These are phyloP conservation scores for Anastatica hierochuntica DNA, from an alignment of 345 rosid species.

Conservation along the genomic window DNA sequence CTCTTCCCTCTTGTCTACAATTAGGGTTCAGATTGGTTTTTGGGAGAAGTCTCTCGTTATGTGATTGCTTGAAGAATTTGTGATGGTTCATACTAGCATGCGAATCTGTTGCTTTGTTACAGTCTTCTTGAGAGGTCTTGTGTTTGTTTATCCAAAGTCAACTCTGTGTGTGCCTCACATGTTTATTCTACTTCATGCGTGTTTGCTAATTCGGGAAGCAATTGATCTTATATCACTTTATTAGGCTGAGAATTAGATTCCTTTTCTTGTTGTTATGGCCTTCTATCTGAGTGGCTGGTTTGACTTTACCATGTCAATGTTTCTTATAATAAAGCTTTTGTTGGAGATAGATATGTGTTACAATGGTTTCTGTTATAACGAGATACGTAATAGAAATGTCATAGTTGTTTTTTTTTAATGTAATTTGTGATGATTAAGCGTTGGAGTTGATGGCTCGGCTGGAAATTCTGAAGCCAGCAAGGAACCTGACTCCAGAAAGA, in stretches of 20 bases:
- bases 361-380: not conserved
- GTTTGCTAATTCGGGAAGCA: slow-evolving; percentile 18
- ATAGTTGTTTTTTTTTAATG: not conserved
- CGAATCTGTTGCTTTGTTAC: no score
- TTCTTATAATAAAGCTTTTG: not conserved
- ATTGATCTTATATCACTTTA: not conserved
- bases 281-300: not conserved
- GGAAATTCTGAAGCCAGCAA: slow-evolving; percentile 63
- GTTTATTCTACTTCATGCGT: slow-evolving; percentile 12
- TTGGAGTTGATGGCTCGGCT: slow-evolving; percentile 52
- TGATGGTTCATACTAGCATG: no score
- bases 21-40: slow-evolving; percentile 21
- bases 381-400: no score
- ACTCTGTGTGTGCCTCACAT: slow-evolving; percentile 20
- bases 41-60: no score
- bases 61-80: no score
- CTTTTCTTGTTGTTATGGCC: no score
- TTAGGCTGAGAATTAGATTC: slow-evolving; percentile 22
- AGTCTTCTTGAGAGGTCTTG: no score
- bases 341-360: not conserved
- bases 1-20: not conserved
- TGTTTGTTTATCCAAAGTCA: slow-evolving; percentile 19
- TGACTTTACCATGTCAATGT: slow-evolving; percentile 9
- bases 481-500: slow-evolving; percentile 72
- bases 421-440: slow-evolving; percentile 29